A percentile compares a stretch with the other conserved stretches of the same genome.
Conservation (phyloP, 176 grass and related monocot genomes). For the Oropetium thomaeum region DNA sequence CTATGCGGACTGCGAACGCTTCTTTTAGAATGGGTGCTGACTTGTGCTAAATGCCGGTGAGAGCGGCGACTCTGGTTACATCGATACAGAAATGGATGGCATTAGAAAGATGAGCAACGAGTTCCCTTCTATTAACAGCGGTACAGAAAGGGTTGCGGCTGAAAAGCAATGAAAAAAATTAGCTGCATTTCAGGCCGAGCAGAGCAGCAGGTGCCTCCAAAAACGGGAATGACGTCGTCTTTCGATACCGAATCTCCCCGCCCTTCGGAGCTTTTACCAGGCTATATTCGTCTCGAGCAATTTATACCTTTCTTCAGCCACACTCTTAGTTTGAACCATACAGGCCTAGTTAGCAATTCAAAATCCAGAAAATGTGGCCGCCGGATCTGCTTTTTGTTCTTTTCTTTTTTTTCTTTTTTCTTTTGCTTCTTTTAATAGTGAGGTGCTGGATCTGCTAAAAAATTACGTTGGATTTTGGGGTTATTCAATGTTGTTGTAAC, state of each 20-base stretch:
- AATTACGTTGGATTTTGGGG: too few relatives aligned
- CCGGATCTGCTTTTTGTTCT: too few relatives aligned
- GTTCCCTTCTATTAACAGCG: background rate
- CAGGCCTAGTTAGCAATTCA: too few relatives aligned
- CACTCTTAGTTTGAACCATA: too few relatives aligned
- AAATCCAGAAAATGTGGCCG: too few relatives aligned
- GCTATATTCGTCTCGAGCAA: background rate
- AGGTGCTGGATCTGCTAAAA: too few relatives aligned
- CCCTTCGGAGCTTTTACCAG: too few relatives aligned
- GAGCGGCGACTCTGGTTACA: background rate
- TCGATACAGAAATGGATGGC: background rate
- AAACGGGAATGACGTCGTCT: background rate
- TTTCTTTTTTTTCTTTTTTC: too few relatives aligned
- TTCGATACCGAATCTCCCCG: background rate
- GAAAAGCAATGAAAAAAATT: background rate
- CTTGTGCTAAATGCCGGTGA: background rate
- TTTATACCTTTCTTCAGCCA: slow-evolving; percentile 4
- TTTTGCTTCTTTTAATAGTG: too few relatives aligned
- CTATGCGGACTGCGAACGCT: background rate
- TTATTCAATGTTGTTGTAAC: too few relatives aligned
- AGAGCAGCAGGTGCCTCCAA: background rate
- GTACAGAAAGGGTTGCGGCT: background rate
- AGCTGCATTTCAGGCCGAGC: background rate
- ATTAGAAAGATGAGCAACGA: background rate
- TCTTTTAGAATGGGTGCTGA: background rate